Evolutionary conservation across 495 filamentous ascomycete genomes (phyloP), one percentile per base, ranked within the genome.

Genomic region (Umbilicaria muhlenbergii): DNA sequence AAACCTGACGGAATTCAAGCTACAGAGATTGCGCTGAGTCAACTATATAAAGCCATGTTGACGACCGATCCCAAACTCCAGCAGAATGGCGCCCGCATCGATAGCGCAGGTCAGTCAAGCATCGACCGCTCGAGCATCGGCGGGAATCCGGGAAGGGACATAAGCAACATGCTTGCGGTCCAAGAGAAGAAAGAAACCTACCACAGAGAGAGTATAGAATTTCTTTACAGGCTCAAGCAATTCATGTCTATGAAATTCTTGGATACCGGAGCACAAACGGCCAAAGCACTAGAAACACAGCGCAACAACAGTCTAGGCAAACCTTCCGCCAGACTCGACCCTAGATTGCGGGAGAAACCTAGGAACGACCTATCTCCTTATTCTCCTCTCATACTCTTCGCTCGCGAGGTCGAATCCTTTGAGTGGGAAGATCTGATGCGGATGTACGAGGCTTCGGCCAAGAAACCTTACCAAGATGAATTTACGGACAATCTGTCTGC

Each of bases 181-280:
- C 81, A 87, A 48, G 85, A 95, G 57, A 89, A 89, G 69, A 89
- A 83, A 58, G 86, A 91, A 49, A 78, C 78, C 45, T 96, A 94
- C 52, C 70, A 77, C 31, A 64, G 71, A 5, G 80, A 89, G 49
- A 81, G 77, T 49, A 59, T 64, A 11, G 53, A 67, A 11, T 94
- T 96, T 58, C 65, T 94, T 41, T 73, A 78, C 44, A 67, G 87
- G 18, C 66, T 95, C 14, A 80, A 80, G 41, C 77, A 81, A 43
- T 88, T 85, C 59, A 77, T 95, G 74, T 70, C 77, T 33, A 65
- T 81, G 39, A 81, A 81, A 45, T 94, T 93, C 57, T 79, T 78
- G 39, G 77, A 81, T 45, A 77, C 77, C 11, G 75, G 83, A 49
- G 69, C 76, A 51, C 73, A 80, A 52, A 76, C 79, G 11, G 69